Evolutionary conservation across 2,329 filamentous ascomycete genomes (phyloP), one percentile per base, ranked within the genome.

Genomic region (Podosphaera aphanis): DNA sequence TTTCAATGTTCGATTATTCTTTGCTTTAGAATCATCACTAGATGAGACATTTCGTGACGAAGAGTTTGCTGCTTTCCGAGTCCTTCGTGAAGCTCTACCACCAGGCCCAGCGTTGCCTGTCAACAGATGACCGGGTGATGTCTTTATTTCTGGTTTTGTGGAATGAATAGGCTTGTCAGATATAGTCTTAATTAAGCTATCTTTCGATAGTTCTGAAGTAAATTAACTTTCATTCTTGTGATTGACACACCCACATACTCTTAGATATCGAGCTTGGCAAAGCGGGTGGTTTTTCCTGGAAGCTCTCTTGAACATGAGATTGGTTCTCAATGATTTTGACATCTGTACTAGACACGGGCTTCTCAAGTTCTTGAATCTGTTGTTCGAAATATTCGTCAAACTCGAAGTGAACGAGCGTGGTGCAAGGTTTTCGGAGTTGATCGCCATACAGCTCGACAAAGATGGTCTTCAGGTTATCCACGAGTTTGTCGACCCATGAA

Each of bases 321-420:
- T 2, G 51, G 53, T 3, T 50, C 49, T 51, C 50, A 49, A 53
- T 50, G 18, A 50, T 48, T 47, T 49, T 50, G 29, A 44, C 49
- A 36, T 59, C 57, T 46, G 53, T 50, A 46, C 56, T 58, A 31
- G 56, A 33, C 46, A 65, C 69, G 21, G 68, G 66, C 51, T 71
- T 72, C 57, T 78, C 84, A 18, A 98, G 69, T 60, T 93, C 83
- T 52, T 75, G 72, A 50, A 95, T 67, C 63, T 95, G 85, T 57
- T 93, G 82, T 59, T 95, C 83, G 60, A 95, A 98, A 62, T 94
- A 95, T 55, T 79, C 71, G 58, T 92, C 84, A 59, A 98, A 98
- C 44, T 74, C 71, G 63, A 85, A 93, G 59, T 86, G 74, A 47
- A 90, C 69, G 19, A 82, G 68, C 46, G 81, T 84, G 10, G 77